These are phyloP conservation scores for Xylaria sp. DNA, from an alignment of 2,329 filamentous ascomycete species.

Conservation along the genomic window DNA sequence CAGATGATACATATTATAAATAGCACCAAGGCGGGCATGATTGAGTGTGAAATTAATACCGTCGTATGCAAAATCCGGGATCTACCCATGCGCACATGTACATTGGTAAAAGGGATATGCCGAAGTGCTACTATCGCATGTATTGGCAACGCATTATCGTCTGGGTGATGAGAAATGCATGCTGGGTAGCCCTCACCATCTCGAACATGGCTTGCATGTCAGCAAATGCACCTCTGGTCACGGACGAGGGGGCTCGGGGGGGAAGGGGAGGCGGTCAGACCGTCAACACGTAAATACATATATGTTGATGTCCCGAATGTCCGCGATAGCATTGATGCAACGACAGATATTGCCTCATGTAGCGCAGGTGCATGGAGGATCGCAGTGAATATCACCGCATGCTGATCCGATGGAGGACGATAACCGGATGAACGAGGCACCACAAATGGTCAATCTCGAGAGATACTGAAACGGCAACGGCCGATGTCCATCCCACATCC, in stretches of 20 bases:
- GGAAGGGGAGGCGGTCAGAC: conserved; percentile 24
- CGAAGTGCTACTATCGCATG: conserved; percentile 10
- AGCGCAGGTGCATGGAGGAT: conserved; percentile 6
- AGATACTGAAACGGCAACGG: conserved; percentile 37
- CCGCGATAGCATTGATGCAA: conserved; percentile 11
- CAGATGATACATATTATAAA: not conserved
- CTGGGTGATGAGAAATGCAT: conserved; percentile 21
- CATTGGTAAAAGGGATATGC: conserved; percentile 10
- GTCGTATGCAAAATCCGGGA: conserved; percentile 19
- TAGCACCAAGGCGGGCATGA: not conserved
- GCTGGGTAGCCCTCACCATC: conserved; percentile 20
- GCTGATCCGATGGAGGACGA: conserved; percentile 23
- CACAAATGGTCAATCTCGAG: conserved; percentile 9
- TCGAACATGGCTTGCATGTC: conserved; percentile 36
- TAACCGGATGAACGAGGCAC: conserved; percentile 4
- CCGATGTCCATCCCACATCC: conserved; percentile 38
- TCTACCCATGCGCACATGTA: not conserved
- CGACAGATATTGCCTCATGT: conserved; percentile 25
- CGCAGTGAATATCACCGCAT: conserved; percentile 17
- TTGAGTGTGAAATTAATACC: not conserved
- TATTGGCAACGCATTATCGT: conserved; percentile 6
- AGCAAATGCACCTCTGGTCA: conserved; percentile 33
- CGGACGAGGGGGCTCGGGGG: conserved; percentile 24
- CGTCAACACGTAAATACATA: not conserved
- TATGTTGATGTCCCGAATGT: not conserved